Base-by-base conservation (phyloP, 192 early-diverging fungal species). In the Podila minutissima region DNA sequence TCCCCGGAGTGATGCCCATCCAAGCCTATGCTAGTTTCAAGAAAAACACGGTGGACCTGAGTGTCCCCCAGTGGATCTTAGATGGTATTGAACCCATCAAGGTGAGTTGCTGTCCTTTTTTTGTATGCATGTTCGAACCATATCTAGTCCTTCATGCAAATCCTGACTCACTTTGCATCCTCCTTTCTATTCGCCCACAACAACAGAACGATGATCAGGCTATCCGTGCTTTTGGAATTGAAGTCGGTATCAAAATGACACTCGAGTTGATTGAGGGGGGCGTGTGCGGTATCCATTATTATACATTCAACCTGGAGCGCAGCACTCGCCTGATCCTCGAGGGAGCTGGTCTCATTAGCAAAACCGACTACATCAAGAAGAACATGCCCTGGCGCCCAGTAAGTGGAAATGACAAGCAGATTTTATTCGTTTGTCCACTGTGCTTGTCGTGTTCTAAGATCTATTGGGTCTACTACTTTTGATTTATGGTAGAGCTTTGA, bases 291-390 rank as follows among this genome's bases (percentile, higher is more conserved):
- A 94, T 98, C 86, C 97, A 99, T 86, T 97, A 98, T 79, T 99
- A 99, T 86, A 97, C 96, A 38, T 89, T 94, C 73, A 99, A 99
- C 82, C 88, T 99, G 53, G 97, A 99, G 72, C 88, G 92, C 72
- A 93, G 93, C 59, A 93, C 94, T 17, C 89, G 95, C 12, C 82
- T 97, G 71, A 94, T 97, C 75, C 88, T 99, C 49, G 97, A 99
- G 76, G 90, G 91, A 26, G 88, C 97, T 20, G 85, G 88, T 6
- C 92, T 96, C 62, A 89, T 96, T 59, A 91, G 93, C 12, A 86
- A 90, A 62, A 81, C 65, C 0, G 71, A 69, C 51, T 81, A 81
- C 49, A 81, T 81, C 66, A 81, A 81, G 50, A 81, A 81, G 77
- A 81, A 81, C 71, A 81, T 81, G 77, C 77, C 77, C 5, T 81